Evolutionary conservation across 2,329 filamentous ascomycete genomes (phyloP).

Genomic region (Penicillium sp.): DNA sequence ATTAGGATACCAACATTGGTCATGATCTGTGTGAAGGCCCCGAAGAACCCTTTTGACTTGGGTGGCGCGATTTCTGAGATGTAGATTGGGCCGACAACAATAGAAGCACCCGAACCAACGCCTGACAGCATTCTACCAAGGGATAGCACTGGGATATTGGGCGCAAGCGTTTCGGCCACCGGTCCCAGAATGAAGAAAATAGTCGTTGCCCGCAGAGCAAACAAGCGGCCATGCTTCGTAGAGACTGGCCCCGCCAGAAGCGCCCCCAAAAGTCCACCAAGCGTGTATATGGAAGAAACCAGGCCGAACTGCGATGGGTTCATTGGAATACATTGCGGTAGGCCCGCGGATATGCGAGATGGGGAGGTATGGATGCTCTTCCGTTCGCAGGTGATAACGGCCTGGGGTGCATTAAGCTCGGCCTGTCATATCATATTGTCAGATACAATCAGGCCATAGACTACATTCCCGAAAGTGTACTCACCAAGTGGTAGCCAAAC

Average conservation of each 20-base stretch:
- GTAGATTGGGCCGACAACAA: conserved; percentile 92
- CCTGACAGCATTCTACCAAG: conserved; percentile 80
- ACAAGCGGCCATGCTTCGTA: conserved; percentile 74
- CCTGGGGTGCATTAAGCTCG: conserved; percentile 92
- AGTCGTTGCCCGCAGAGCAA: conserved; percentile 77
- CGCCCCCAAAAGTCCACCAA: conserved; percentile 85
- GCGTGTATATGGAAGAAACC: conserved; percentile 86
- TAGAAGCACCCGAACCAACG: conserved; percentile 82
- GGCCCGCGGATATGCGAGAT: conserved; percentile 13
- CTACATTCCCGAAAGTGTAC: conserved; percentile 22
- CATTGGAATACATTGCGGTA: conserved; percentile 86
- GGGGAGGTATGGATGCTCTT: conserved; percentile 51
- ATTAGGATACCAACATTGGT: conserved; percentile 89
- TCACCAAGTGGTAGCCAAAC: conserved; percentile 91
- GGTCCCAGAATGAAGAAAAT: conserved; percentile 78
- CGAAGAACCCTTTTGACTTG: conserved; percentile 76
- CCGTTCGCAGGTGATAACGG: conserved; percentile 85
- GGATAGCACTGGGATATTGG: conserved; percentile 69
- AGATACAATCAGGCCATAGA: conserved; percentile 9
- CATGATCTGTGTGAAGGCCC: conserved; percentile 83
- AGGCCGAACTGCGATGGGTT: conserved; percentile 78
- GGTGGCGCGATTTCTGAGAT: conserved; percentile 89
- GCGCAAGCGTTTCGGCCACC: conserved; percentile 72
- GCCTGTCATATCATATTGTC: conserved; percentile 59
- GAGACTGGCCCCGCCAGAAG: conserved; percentile 79